Evolutionary conservation across 2,329 filamentous ascomycete species (phyloP), one percentile per base, ranked within the genome.

Genomic region (Sporothrix protearum): DNA sequence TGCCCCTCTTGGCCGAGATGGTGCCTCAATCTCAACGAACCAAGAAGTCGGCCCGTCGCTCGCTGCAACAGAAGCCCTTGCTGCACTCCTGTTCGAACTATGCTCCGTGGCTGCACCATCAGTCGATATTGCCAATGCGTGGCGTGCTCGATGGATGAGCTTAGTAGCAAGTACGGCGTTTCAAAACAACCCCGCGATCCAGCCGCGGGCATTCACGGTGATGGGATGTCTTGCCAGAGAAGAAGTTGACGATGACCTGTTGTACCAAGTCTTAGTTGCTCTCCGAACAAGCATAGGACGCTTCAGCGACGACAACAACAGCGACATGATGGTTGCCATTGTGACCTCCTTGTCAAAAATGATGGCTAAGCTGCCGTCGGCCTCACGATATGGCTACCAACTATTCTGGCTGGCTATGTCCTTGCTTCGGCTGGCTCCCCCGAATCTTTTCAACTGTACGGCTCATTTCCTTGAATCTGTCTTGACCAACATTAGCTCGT

Each of bases 141-240:
- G 89, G 89, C 86, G 89, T 33, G 89, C 89, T 25, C 85, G 89
- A 25, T 92, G 89, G 89, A 91, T 92, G 89, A 91, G 89, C 76
- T 81, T 92, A 28, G 89, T 92, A 51, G 89, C 89, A 19, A 92
- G 89, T 77, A 92, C 89, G 10, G 89, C 89, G 0, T 92, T 92
- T 77, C 89, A 92, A 77, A 91, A 89, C 77, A 92, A 92, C 76
- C 89, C 89, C 9, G 89, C 89, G 1, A 89, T 92, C 71, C 89
- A 92, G 74, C 89, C 89, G 6, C 83, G 88, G 25, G 89, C 89
- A 1, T 92, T 92, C 76, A 86, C 88, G 1, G 89, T 91, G 53
- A 91, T 92, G 89, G 89, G 89, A 16, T 91, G 89, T 75, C 80
- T 92, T 10, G 89, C 89, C 30, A 84, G 88, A n/a, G 89, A 91